phyloP scores from a whole-genome alignment of 352 stramenopile species.

The Achlya hypogyna region DNA sequence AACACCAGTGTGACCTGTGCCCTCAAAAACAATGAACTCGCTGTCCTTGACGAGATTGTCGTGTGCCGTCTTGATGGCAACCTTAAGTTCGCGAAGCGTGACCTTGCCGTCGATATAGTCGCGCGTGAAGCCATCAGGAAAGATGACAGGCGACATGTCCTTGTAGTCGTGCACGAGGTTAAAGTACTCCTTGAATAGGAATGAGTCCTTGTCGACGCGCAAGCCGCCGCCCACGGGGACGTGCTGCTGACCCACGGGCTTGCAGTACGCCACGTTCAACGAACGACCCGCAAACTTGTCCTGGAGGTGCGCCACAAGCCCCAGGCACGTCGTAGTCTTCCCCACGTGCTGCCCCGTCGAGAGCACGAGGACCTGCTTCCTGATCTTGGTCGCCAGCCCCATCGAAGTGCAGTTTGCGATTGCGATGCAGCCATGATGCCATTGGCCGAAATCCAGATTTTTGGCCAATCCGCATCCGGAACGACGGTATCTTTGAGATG shows the following conservation, averaged over 20 bases:
- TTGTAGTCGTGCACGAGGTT: conserved; percentile 92
- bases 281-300: conserved; percentile 70
- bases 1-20: conserved; percentile 88
- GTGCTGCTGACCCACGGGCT: conserved; percentile 94
- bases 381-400: conserved; percentile 25
- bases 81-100: conserved; percentile 67
- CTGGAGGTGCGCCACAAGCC: conserved; percentile 90
- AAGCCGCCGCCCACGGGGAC: conserved; percentile 71
- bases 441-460: background rate
- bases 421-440: background rate
- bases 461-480: background rate
- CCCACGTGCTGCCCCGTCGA: conserved; percentile 95
- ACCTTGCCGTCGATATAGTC: conserved; percentile 95
- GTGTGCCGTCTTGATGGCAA: conserved; percentile 75
- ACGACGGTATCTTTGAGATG: too few species aligned
- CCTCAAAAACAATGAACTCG: conserved; percentile 93
- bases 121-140: conserved; percentile 94
- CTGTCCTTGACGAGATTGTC: conserved; percentile 66
- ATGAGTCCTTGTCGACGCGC: conserved; percentile 89
- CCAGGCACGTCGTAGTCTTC: conserved; percentile 95
- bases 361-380: conserved; percentile 74
- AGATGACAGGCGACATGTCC: conserved; percentile 97
- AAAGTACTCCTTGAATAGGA: conserved; percentile 95
- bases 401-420: background rate
- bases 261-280: conserved; percentile 86